Evolutionary conservation across 2,329 filamentous ascomycete genomes (phyloP).

Genomic region (Nannizziopsis arthrosporioides): DNA sequence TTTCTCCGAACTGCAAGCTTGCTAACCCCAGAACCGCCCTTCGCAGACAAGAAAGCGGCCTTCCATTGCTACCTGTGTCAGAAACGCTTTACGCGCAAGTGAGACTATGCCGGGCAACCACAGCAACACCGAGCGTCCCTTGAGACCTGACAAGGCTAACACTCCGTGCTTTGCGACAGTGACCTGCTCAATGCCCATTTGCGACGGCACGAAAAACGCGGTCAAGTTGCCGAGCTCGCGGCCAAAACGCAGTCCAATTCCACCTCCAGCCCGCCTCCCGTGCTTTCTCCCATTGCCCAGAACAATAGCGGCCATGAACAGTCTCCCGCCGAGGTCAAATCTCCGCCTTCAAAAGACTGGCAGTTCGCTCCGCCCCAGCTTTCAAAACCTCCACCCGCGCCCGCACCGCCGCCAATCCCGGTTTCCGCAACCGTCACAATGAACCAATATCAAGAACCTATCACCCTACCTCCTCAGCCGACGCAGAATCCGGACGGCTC

Average conservation of each 20-base stretch:
- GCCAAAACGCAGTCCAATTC: slow-evolving; percentile 5
- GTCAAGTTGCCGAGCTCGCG: slow-evolving; percentile 9
- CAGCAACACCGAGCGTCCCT: not conserved
- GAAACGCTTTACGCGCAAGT: slow-evolving; percentile 18
- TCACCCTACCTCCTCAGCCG: slow-evolving; percentile 11
- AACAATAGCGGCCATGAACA: slow-evolving; percentile 1
- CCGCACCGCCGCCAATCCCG: not conserved
- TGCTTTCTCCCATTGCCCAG: slow-evolving; percentile 4
- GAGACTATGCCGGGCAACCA: not conserved
- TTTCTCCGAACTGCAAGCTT: not conserved
- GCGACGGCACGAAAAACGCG: slow-evolving; percentile 17
- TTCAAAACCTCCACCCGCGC: not conserved
- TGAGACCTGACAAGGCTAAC: not conserved
- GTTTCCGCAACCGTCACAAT: not conserved
- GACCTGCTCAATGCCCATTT: slow-evolving; percentile 19
- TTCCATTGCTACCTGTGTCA: slow-evolving; percentile 18
- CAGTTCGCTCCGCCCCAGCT: slow-evolving; percentile 2
- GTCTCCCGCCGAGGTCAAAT: slow-evolving; percentile 1
- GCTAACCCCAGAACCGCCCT: not conserved
- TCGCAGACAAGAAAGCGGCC: slow-evolving; percentile 16
- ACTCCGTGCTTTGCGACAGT: slow-evolving; percentile 7
- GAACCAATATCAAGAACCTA: slow-evolving; percentile 4
- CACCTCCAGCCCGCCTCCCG: slow-evolving; percentile 6
- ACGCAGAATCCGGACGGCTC: slow-evolving; percentile 2
- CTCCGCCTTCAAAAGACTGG: slow-evolving; percentile 10